phyloP scores from a whole-genome alignment of 2,329 filamentous ascomycete species.

The Aspergillus phoenicis region DNA sequence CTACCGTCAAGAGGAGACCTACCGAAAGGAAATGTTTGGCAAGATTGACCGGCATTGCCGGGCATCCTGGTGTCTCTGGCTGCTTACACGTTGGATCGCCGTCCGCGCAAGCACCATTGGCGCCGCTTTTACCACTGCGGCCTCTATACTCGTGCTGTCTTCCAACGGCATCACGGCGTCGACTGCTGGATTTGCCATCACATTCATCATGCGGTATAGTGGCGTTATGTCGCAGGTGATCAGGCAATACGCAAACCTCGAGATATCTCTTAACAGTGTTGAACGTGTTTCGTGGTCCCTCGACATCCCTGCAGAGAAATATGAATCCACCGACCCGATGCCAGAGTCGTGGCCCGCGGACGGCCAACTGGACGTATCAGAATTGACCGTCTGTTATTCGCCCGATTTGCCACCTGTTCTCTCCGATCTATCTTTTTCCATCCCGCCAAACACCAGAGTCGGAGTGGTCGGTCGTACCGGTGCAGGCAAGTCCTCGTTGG shows the following conservation, averaged over 20 bases:
- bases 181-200: constrained; percentile 7
- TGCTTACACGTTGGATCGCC: constrained; percentile 5
- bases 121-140: constrained; percentile 3
- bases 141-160: not conserved
- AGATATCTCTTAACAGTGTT: constrained; percentile 6
- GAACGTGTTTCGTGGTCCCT: not conserved
- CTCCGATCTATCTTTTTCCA: constrained; percentile 12
- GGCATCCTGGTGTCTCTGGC: constrained; percentile 2
- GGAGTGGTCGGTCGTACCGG: constrained; percentile 30
- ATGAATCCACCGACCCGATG: not conserved
- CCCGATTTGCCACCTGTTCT: constrained; percentile 58
- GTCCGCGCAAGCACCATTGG: constrained; percentile 2
- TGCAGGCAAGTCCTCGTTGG: constrained; percentile 32
- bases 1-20: not conserved
- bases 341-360: constrained; percentile 39
- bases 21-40: not conserved
- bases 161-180: constrained; percentile 13
- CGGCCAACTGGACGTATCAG: constrained; percentile 68
- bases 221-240: constrained; percentile 2
- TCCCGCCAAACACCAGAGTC: constrained; percentile 14
- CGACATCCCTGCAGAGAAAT: not conserved
- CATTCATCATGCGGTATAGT: constrained; percentile 7
- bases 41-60: constrained; percentile 4
- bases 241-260: constrained; percentile 8
- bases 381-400: constrained; percentile 71